Conservation (phyloP, 352 stramenopile genomes). For the Bremia lactucae region DNA sequence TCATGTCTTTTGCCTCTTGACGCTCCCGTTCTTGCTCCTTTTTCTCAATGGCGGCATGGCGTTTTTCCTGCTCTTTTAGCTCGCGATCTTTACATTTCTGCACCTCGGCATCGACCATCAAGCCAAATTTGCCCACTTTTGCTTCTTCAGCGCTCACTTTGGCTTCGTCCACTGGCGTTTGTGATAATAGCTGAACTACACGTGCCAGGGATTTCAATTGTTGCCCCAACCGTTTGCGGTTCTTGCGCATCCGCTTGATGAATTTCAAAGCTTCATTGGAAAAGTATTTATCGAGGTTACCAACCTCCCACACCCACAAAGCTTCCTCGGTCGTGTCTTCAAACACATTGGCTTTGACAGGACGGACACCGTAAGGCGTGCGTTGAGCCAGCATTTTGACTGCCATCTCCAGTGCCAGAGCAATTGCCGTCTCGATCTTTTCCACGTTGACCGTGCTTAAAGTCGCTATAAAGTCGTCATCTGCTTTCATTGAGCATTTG, state of each 20-base stretch:
- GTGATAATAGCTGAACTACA: constrained; percentile 57
- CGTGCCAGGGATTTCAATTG: constrained; percentile 61
- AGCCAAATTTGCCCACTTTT: constrained; percentile 70
- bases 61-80: constrained; percentile 53
- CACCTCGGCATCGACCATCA: constrained; percentile 48
- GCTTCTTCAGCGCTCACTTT: constrained; percentile 75
- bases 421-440: constrained; percentile 8
- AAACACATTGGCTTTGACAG: constrained; percentile 64
- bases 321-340: constrained; percentile 67
- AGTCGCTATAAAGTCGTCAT: constrained; percentile 2
- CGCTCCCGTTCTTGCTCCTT: constrained; percentile 43
- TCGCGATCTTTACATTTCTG: constrained; percentile 44
- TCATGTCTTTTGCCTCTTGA: constrained; percentile 55
- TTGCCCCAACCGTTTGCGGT: constrained; percentile 63
- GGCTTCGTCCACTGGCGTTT: constrained; percentile 55
- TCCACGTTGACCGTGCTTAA: constrained; percentile 3
- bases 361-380: constrained; percentile 49
- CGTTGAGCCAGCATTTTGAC: constrained; percentile 84
- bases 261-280: constrained; percentile 51
- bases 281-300: constrained; percentile 65
- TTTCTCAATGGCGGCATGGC: constrained; percentile 39
- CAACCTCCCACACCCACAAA: constrained; percentile 80
- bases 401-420: constrained; percentile 64
- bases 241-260: constrained; percentile 70
- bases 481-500: constrained; percentile 13